These are phyloP conservation scores for Eudorina sp. DNA, from an alignment of 139 green algal species.

Conservation along the genomic window DNA sequence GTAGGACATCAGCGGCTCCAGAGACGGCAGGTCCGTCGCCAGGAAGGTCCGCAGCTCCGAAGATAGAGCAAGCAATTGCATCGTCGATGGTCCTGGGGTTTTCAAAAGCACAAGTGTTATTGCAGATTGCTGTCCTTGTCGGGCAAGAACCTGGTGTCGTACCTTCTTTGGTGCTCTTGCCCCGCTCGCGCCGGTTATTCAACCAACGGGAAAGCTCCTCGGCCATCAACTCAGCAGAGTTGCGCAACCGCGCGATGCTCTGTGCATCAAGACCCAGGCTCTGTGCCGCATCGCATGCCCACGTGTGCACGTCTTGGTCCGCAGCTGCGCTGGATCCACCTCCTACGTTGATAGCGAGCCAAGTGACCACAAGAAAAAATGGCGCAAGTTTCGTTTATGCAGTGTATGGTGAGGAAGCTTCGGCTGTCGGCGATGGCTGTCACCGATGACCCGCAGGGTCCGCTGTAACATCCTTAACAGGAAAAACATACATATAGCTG, in stretches of 20 bases:
- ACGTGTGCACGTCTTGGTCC: background rate
- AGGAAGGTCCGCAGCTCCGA: slow-evolving; percentile 20
- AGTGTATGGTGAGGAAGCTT: no score
- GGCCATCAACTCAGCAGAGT: background rate
- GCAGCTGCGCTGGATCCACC: background rate
- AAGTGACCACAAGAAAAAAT: no score
- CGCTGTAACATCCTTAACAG: no score
- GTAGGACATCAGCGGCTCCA: slow-evolving; percentile 17
- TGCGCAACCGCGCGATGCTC: background rate
- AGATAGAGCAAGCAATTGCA: slow-evolving; percentile 7
- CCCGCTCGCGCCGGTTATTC: background rate
- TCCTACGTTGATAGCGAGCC: no score
- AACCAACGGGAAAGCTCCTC: background rate
- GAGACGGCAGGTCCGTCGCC: background rate
- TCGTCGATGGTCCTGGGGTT: slow-evolving; percentile 6
- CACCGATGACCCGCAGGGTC: no score
- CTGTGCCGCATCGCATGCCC: background rate
- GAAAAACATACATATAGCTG: no score
- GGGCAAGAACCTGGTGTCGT: no score
- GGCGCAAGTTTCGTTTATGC: no score
- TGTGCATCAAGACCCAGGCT: background rate
- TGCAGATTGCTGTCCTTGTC: no score
- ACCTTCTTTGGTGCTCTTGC: slow-evolving; percentile 31
- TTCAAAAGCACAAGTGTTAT: no score
- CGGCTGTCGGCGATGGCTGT: no score